Evolutionary conservation across 805 yeast species (phyloP), one percentile per base, ranked within the genome.

Genomic region (Candida adriatica): DNA sequence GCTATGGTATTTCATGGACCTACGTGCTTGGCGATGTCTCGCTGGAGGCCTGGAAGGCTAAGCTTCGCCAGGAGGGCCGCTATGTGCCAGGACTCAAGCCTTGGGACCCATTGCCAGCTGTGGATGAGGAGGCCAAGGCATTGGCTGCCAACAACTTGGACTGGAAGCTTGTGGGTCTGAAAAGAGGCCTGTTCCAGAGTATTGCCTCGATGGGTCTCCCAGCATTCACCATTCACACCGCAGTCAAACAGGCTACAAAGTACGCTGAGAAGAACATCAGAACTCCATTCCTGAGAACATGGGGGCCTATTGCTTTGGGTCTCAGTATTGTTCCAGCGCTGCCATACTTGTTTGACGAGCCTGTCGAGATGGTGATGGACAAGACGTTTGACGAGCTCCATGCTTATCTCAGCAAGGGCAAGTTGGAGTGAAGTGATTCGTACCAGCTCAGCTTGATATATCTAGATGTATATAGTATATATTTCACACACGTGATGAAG

Each of bases 131-230:
- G 18, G 55, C 62, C 22, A 58, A 57, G 38, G 49, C 59, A 15
- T 56, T 65, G 4, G 58, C 59, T 29, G 53, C 58, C 5, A 53
- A 65, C 4, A 57, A 61, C 14, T 61, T 73, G 39, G 87, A 80
- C 51, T 84, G 88, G 86, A 68, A 68, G 43, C 41, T 78, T 33
- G 73, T 70, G 6, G 77, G 70, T 6, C 46, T 79, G 24, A 77
- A 83, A 53, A 69, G 94, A 53, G 87, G 83, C n/a, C 46, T 82
- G 16, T 83, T 83, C 62, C 94, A 83, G 56, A 66, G 80, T 41
- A 65, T 84, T 41, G 94, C 94, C 3, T 75, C 85, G 27, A 84
- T 83, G 92, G 90, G 84, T 11, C 64, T 83, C 25, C 94, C 94
- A 8, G 94, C 94, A 3, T 75, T 82, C 55, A 83, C 94, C 5